These are phyloP conservation scores for Talaromyces nanjingensis DNA, from an alignment of 495 filamentous ascomycete genomes.

Conservation along the genomic window DNA sequence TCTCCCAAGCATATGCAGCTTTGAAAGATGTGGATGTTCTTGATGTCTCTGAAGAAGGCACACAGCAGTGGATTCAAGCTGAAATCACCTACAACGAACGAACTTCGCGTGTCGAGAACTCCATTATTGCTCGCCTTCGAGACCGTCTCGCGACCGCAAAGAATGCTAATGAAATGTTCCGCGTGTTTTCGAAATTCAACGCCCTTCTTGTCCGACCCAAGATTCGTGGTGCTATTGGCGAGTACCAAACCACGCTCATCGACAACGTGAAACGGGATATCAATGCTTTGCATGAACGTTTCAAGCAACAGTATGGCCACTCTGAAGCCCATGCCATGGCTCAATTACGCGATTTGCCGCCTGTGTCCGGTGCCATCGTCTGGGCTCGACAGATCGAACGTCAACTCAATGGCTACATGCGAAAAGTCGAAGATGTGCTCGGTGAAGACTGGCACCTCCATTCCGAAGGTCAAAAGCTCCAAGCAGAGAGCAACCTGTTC, in stretches of 20 bases:
- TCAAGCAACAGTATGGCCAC: slow-evolving; percentile 97
- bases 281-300: slow-evolving; percentile 83
- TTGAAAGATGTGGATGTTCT: slow-evolving; percentile 91
- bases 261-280: slow-evolving; percentile 97
- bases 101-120: slow-evolving; percentile 94
- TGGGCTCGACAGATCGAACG: slow-evolving; percentile 96
- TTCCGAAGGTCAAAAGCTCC: slow-evolving; percentile 88
- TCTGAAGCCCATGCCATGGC: slow-evolving; percentile 98
- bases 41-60: slow-evolving; percentile 83
- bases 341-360: slow-evolving; percentile 87
- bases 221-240: slow-evolving; percentile 92
- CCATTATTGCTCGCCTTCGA: slow-evolving; percentile 90
- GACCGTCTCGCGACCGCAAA: slow-evolving; percentile 93
- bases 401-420: slow-evolving; percentile 92
- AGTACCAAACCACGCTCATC: slow-evolving; percentile 95
- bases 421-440: slow-evolving; percentile 91
- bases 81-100: slow-evolving; percentile 96
- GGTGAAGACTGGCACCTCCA: slow-evolving; percentile 91
- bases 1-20: slow-evolving; percentile 86
- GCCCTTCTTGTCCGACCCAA: slow-evolving; percentile 95
- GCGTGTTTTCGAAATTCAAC: slow-evolving; percentile 99
- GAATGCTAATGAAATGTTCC: slow-evolving; percentile 98
- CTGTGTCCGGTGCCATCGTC: slow-evolving; percentile 92
- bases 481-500: slow-evolving; percentile 81
- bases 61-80: slow-evolving; percentile 80